A percentile compares a stretch with the other conserved stretches of the same genome.
Conservation (phyloP, 2,329 filamentous ascomycete species). For the Zymoseptoria passerinii region DNA sequence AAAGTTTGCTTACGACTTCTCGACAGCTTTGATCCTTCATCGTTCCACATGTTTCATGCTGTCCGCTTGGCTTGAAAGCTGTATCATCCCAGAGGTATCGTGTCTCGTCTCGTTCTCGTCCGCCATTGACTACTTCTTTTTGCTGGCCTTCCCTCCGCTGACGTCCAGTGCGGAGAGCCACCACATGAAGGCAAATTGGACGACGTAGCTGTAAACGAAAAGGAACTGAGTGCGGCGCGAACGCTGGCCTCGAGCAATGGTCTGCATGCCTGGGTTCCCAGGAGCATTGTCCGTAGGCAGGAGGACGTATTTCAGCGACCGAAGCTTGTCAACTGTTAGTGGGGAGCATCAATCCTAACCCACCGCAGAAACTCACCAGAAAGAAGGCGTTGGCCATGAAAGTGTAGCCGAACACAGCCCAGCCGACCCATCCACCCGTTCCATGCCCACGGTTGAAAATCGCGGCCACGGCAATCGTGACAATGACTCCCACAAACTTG, state of each 20-base stretch:
- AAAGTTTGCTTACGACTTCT: not conserved
- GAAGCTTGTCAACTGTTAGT: slow-evolving; percentile 51
- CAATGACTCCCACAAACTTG: slow-evolving; percentile 96
- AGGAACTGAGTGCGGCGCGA: slow-evolving; percentile 85
- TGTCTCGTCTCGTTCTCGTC: not conserved
- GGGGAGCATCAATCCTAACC: not conserved
- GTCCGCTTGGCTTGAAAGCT: not conserved
- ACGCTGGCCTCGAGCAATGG: slow-evolving; percentile 74
- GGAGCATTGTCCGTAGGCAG: slow-evolving; percentile 70
- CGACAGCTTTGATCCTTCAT: not conserved
- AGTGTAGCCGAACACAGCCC: slow-evolving; percentile 82
- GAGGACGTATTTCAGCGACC: slow-evolving; percentile 90
- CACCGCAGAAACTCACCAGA: slow-evolving; percentile 53
- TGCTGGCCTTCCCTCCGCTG: slow-evolving; percentile 7
- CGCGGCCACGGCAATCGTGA: slow-evolving; percentile 73
- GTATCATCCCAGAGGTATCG: not conserved
- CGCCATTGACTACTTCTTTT: not conserved
- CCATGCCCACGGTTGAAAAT: slow-evolving; percentile 69
- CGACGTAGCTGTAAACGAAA: slow-evolving; percentile 87
- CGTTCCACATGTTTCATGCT: not conserved
- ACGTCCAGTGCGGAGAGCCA: slow-evolving; percentile 49
- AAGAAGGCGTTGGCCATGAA: slow-evolving; percentile 94
- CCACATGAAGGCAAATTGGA: slow-evolving; percentile 96
- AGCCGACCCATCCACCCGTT: slow-evolving; percentile 80
- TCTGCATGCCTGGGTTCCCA: slow-evolving; percentile 56